phyloP scores from a whole-genome alignment of 192 early-diverging fungal genomes.

The Coemansia sp. region DNA sequence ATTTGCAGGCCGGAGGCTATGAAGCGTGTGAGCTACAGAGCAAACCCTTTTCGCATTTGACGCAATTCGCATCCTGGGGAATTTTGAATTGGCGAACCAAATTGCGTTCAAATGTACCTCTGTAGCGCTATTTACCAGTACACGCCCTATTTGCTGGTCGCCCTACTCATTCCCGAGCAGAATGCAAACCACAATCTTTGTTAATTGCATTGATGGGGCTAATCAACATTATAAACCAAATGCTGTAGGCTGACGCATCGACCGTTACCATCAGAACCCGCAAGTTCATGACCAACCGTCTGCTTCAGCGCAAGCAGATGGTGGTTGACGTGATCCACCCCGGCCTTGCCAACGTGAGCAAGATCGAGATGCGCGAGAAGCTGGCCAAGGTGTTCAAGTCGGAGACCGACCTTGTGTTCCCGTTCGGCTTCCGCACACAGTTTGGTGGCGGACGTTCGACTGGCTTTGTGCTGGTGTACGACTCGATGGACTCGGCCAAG shows the following conservation, averaged over 20 bases:
- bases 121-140: no score
- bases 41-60: no score
- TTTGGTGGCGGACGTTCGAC: slow-evolving; percentile 97
- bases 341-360: slow-evolving; percentile 87
- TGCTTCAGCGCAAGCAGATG: slow-evolving; percentile 97
- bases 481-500: slow-evolving; percentile 88
- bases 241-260: slow-evolving; percentile 71
- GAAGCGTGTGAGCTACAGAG: no score
- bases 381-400: slow-evolving; percentile 94
- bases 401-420: slow-evolving; percentile 83
- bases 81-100: no score
- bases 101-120: no score
- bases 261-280: slow-evolving; percentile 95
- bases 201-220: no score
- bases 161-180: not conserved
- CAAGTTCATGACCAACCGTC: slow-evolving; percentile 99
- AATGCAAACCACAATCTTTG: not conserved
- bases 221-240: not conserved
- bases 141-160: no score
- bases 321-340: slow-evolving; percentile 96
- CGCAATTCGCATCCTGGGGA: no score
- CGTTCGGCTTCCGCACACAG: slow-evolving; percentile 92
- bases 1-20: no score
- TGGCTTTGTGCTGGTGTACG: slow-evolving; percentile 96
- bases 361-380: slow-evolving; percentile 90